Percentiles rank a stretch among this genome's conserved stretches.
phyloP scores from a whole-genome alignment of 495 filamentous ascomycete genomes.

The Trichocladium antarcticum region DNA sequence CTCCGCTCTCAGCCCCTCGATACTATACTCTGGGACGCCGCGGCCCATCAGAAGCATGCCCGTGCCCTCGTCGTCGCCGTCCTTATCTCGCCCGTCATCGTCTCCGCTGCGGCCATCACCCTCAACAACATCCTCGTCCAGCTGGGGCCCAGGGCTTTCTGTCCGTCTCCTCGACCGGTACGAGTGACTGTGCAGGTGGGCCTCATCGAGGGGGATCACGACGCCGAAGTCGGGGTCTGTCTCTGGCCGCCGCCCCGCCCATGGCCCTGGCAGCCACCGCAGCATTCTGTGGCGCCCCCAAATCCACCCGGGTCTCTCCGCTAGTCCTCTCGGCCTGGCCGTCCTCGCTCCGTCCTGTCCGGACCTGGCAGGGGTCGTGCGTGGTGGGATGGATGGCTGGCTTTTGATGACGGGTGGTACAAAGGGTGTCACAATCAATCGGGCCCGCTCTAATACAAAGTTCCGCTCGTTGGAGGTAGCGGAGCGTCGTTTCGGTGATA shows the following conservation, averaged over 20 bases:
- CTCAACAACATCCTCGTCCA: slow-evolving; percentile 20
- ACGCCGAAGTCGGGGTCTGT: slow-evolving; percentile 37
- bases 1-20: slow-evolving; percentile 39
- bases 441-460: no score
- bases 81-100: slow-evolving; percentile 19
- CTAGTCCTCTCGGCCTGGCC: no score
- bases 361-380: no score
- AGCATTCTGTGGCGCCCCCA: no score
- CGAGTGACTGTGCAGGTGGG: slow-evolving; percentile 38
- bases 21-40: slow-evolving; percentile 36
- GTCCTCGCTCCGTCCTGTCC: no score
- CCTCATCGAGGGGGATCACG: slow-evolving; percentile 38
- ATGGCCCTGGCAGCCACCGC: slow-evolving; percentile 5
- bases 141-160: slow-evolving; percentile 6
- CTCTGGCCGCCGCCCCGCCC: slow-evolving; percentile 21
- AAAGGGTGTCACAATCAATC: no score
- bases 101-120: slow-evolving; percentile 17
- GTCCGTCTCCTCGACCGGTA: slow-evolving; percentile 24
- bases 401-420: no score
- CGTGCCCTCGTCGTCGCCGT: slow-evolving; percentile 27
- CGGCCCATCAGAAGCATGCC: slow-evolving; percentile 32
- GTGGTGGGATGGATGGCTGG: no score
- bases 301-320: no score
- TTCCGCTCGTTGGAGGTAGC: no score
- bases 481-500: no score